Conservation (phyloP, 495 filamentous ascomycete genomes). For the Pseudevernia furfuracea region DNA sequence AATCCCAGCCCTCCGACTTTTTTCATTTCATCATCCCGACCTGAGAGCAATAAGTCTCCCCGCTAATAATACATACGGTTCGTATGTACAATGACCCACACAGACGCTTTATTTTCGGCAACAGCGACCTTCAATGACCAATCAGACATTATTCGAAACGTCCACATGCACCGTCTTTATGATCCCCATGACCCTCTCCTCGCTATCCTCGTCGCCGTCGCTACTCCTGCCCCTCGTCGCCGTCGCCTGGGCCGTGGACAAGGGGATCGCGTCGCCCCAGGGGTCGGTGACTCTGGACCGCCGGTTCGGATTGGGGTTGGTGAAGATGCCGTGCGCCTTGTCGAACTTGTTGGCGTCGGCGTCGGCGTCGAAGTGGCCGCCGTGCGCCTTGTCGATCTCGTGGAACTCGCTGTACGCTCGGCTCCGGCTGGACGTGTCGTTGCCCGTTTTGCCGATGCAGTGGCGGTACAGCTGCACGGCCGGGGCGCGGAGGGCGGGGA, state of each 20-base stretch:
- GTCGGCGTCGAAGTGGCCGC: not conserved
- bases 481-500: conserved; percentile 4
- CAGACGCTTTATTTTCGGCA: too few relatives aligned
- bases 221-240: not conserved
- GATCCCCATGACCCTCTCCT: conserved; percentile 4
- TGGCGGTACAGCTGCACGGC: not conserved
- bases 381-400: not conserved
- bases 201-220: not conserved
- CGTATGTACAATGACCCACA: too few relatives aligned
- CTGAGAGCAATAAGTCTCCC: too few relatives aligned
- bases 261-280: conserved; percentile 1
- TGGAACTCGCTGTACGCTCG: not conserved
- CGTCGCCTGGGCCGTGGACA: not conserved
- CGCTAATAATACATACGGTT: too few relatives aligned
- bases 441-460: not conserved
- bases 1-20: too few relatives aligned
- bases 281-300: not conserved
- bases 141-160: not conserved
- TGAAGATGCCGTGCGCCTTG: not conserved
- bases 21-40: too few relatives aligned
- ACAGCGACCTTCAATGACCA: not conserved
- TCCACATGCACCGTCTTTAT: not conserved
- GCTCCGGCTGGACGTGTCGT: not conserved
- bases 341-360: not conserved
- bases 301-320: not conserved